Evolutionary conservation across 2,329 filamentous ascomycete species (phyloP).

Genomic region (Verticillium nonalfalfae): DNA sequence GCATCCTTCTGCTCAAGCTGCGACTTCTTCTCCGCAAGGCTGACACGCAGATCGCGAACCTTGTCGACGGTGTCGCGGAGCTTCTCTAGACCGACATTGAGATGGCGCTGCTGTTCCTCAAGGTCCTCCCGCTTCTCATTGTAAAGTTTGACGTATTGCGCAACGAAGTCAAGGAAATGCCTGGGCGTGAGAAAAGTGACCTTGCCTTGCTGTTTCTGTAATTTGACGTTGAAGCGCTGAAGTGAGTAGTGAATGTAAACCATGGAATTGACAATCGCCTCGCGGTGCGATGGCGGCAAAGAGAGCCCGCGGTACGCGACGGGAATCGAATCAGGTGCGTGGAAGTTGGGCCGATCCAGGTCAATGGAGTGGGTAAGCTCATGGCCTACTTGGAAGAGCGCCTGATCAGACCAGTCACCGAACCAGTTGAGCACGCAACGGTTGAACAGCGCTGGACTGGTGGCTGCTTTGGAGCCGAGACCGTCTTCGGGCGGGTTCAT

Average conservation of each 20-base stretch:
- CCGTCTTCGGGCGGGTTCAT: conserved; percentile 99
- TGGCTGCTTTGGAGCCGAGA: conserved; percentile 90
- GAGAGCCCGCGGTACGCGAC: conserved; percentile 83
- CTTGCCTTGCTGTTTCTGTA: conserved; percentile 88
- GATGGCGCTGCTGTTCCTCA: conserved; percentile 95
- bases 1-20: conserved; percentile 90
- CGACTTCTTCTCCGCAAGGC: conserved; percentile 87
- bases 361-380: conserved; percentile 97
- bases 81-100: conserved; percentile 98
- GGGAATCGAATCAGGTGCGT: conserved; percentile 83
- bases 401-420: conserved; percentile 98
- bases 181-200: conserved; percentile 90
- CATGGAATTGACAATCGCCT: conserved; percentile 95
- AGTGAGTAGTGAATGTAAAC: conserved; percentile 97
- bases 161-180: conserved; percentile 96
- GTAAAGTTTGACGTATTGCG: conserved; percentile 95
- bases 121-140: conserved; percentile 98
- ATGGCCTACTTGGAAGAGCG: conserved; percentile 92
- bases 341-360: conserved; percentile 80
- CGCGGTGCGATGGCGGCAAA: conserved; percentile 82
- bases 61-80: conserved; percentile 95
- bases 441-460: conserved; percentile 97
- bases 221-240: conserved; percentile 78
- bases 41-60: conserved; percentile 84
- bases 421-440: conserved; percentile 99